Evolutionary conservation across 306 rosid genomes (phyloP).

Genomic region (Arachis stenosperma): DNA sequence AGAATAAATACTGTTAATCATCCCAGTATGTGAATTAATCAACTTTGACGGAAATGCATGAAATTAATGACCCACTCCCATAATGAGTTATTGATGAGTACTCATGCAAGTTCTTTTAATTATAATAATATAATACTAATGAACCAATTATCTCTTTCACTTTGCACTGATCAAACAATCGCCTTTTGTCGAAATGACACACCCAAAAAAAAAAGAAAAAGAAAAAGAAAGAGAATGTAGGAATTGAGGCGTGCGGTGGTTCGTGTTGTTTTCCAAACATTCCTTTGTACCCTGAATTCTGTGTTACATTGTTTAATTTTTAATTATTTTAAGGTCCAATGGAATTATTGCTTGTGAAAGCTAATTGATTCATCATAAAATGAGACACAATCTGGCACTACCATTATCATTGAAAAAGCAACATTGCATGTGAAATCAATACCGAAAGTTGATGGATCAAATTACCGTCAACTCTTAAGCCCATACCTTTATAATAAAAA

Average conservation of each 20-base stretch:
- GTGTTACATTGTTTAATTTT: neutral
- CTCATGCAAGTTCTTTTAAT: too few relatives aligned
- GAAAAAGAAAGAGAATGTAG: constrained; percentile 1
- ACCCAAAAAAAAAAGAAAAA: neutral
- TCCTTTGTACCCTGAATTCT: constrained; percentile 18
- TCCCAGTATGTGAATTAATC: constrained; percentile 2
- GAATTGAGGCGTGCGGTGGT: constrained; percentile 29
- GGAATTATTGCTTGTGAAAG: neutral
- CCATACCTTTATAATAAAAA: constrained; percentile 40
- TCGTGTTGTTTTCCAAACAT: constrained; percentile 26
- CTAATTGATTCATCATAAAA: neutral
- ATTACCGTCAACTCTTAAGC: constrained; percentile 40
- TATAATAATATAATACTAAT: too few relatives aligned
- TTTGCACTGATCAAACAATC: constrained; percentile 9
- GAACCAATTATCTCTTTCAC: constrained; percentile 23
- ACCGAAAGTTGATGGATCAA: constrained; percentile 47
- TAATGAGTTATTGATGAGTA: too few relatives aligned
- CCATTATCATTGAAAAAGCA: constrained; percentile 37
- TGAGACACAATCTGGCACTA: constrained; percentile 40
- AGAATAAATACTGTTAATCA: constrained; percentile 33
- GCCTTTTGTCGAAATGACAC: constrained; percentile 32
- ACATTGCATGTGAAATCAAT: constrained; percentile 47
- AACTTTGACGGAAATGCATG: constrained; percentile 3
- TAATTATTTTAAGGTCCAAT: constrained; percentile 7
- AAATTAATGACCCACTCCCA: neutral